These are phyloP conservation scores for Suillus subaureus DNA, from an alignment of 768 basidiomycete genomes.

Conservation along the genomic window DNA sequence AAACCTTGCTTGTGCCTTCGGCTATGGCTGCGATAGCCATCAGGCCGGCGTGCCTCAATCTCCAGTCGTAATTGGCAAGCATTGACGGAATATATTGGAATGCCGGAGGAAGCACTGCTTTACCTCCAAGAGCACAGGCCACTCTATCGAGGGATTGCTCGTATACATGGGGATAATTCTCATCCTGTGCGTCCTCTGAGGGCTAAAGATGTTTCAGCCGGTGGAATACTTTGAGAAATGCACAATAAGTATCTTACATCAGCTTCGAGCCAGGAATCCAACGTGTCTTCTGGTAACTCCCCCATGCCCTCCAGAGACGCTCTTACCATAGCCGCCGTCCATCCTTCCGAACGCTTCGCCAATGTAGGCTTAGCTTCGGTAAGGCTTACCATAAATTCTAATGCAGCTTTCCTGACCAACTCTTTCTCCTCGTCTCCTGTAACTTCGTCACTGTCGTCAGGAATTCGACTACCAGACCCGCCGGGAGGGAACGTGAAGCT, in stretches of 20 bases:
- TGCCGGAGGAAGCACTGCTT: constrained; percentile 73
- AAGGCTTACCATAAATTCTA: constrained; percentile 85
- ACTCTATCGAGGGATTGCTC: constrained; percentile 84
- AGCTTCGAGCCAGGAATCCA: constrained; percentile 67
- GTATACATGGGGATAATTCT: constrained; percentile 71
- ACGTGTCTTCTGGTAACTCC: constrained; percentile 64
- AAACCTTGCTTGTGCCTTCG: constrained; percentile 77
- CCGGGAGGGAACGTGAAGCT: constrained; percentile 45
- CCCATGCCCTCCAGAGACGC: constrained; percentile 85
- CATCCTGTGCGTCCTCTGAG: constrained; percentile 59
- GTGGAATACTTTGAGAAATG: constrained; percentile 4
- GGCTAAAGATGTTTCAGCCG: constrained; percentile 43
- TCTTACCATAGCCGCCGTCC: constrained; percentile 70
- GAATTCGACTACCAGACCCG: constrained; percentile 29
- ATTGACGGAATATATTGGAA: constrained; percentile 85
- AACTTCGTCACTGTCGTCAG: constrained; percentile 36
- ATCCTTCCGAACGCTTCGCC: constrained; percentile 68
- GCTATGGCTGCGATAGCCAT: constrained; percentile 87
- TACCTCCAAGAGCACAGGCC: constrained; percentile 79
- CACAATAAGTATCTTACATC: constrained; percentile 55
- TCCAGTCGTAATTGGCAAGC: constrained; percentile 83
- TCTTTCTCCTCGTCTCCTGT: constrained; percentile 66
- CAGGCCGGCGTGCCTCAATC: constrained; percentile 79
- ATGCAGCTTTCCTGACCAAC: constrained; percentile 68
- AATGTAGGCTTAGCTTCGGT: constrained; percentile 72